Conservation (phyloP, 192 early-diverging fungal species). For the Rhizophagus prolifer region DNA sequence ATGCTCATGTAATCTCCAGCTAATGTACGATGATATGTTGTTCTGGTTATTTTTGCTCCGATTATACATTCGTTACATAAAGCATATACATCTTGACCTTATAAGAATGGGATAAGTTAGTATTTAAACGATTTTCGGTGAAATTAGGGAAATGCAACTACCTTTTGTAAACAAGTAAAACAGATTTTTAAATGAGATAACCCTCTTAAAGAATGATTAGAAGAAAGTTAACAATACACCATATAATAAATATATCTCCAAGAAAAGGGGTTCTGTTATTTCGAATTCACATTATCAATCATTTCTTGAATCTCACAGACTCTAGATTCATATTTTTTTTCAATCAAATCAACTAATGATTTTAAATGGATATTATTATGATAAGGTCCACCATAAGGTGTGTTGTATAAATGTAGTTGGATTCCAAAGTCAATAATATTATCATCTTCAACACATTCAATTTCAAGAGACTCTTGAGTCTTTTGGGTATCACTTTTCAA, state of each 20-base stretch:
- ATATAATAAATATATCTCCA: background rate
- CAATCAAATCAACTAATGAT: background rate
- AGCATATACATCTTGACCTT: background rate
- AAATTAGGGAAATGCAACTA: background rate
- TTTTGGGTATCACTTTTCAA: background rate
- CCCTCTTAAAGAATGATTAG: background rate
- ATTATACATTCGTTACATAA: background rate
- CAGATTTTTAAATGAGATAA: background rate
- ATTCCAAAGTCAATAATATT: too few species aligned
- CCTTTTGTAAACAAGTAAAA: background rate
- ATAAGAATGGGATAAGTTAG: background rate
- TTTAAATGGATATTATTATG: background rate
- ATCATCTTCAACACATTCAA: too few species aligned
- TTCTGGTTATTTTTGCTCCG: background rate
- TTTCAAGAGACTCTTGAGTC: too few species aligned
- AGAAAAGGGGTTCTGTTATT: background rate
- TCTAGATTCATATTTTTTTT: background rate
- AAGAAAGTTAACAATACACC: background rate
- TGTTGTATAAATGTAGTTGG: too few species aligned
- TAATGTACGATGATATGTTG: background rate
- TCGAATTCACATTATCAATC: background rate
- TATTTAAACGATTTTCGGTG: too few species aligned
- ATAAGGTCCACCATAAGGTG: too few species aligned
- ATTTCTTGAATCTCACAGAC: background rate
- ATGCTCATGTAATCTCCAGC: background rate